Percentiles rank a stretch among this genome's conserved stretches.
These are phyloP conservation scores for Trypanosoma mega DNA, from an alignment of 208 protist species.

Conservation along the genomic window DNA sequence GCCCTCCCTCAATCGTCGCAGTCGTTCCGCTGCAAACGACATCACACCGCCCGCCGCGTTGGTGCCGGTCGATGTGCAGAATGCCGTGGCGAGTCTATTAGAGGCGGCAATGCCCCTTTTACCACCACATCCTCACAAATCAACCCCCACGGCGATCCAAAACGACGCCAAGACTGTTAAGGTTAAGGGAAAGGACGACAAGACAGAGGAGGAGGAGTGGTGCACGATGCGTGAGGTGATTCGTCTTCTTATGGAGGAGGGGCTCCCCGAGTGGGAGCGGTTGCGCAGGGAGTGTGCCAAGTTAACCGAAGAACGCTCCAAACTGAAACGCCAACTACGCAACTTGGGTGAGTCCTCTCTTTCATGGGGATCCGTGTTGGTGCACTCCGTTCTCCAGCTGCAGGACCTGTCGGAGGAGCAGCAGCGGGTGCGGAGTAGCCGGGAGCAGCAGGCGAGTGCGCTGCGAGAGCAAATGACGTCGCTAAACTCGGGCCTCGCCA, in stretches of 20 bases:
- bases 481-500: not conserved
- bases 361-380: not conserved
- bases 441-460: not conserved
- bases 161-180: too few relatives aligned
- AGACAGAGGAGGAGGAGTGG: not conserved
- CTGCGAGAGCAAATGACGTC: not conserved
- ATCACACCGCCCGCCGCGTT: not conserved
- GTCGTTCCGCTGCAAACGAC: not conserved
- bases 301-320: not conserved
- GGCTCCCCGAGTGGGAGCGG: not conserved
- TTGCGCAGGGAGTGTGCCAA: not conserved
- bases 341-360: constrained; percentile 3
- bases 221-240: not conserved
- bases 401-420: not conserved
- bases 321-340: not conserved
- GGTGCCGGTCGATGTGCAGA: too few relatives aligned
- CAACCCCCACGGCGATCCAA: too few relatives aligned
- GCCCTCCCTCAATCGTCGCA: not conserved
- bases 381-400: constrained; percentile 5
- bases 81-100: too few relatives aligned
- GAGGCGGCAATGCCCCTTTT: too few relatives aligned
- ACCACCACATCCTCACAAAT: too few relatives aligned
- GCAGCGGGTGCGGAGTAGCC: not conserved
- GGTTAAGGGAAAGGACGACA: too few relatives aligned
- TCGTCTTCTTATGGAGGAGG: not conserved